Evolutionary conservation across 768 basidiomycete species (phyloP), one percentile per base, ranked within the genome.

Genomic region (Porphyrellus cyaneotinctus): DNA sequence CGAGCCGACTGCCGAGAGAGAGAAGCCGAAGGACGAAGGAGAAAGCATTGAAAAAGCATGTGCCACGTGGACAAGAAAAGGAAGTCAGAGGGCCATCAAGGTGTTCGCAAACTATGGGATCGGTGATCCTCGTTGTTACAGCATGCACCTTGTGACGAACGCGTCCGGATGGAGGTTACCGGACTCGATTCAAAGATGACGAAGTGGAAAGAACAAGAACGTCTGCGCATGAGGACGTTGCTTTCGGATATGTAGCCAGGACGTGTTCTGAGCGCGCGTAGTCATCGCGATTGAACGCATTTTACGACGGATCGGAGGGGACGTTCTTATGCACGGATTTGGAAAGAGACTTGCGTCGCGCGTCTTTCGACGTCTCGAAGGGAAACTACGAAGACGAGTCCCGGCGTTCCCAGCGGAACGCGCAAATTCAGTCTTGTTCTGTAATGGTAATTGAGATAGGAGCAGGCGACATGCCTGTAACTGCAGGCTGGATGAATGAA

Each of bases 91-190:
- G 35, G 50, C 17, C 26, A 28, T 39, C 9, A 22, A 33, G 6
- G 26, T 22, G 2, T 47, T 50, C 43, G 35, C 36, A 45, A 38
- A 43, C n/a, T n/a, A 48, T 39, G n/a, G 38, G 31, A 61, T 49
- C 45, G 49, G 24, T 23, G 38, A 50, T 52, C 61, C 59, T 61
- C 63, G 42, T 50, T 52, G 62, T 43, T 42, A 10, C 53, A 44
- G 45, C 62, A 30, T 62, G 56, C 33, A 51, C 18, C 38, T 43
- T 31, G 52, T 10, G 17, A 52, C 18, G 28, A 37, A 43, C 30
- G 7, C 28, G 5, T 26, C 58, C 47, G 26, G 30, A 15, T n/a
- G 31, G 35, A 30, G 42, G 24, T 37, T 23, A 31, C 24, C 24
- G 20, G 30, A 28, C 37, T 38, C 45, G 24, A 30, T 9, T 15